Evolutionary conservation across 176 grass and related monocot genomes (phyloP).

Genomic region (Cenchrus fungigraminus): DNA sequence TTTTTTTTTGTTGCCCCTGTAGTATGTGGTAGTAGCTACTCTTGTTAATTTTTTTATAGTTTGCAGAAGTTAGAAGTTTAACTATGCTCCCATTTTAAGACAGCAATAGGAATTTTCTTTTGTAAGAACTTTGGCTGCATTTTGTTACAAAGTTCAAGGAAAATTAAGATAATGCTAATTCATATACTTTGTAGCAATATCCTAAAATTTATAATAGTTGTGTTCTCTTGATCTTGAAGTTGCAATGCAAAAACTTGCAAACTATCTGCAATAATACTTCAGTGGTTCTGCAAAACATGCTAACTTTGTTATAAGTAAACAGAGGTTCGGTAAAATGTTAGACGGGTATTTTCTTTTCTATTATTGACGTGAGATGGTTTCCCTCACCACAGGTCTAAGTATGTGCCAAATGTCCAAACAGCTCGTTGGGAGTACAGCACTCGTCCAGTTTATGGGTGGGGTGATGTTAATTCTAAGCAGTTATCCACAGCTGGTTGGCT

Average conservation of each 20-base stretch:
- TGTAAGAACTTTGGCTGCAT: not conserved
- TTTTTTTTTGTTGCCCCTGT: conserved; percentile 6
- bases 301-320: not conserved
- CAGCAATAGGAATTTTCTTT: not conserved
- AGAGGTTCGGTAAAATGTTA: not conserved
- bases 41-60: not conserved
- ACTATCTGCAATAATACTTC: not conserved
- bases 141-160: not conserved
- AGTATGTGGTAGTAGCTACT: not conserved
- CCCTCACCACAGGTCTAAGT: conserved; percentile 68
- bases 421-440: conserved; percentile 93
- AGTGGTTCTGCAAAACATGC: not conserved
- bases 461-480: conserved; percentile 78
- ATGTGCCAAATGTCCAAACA: conserved; percentile 91
- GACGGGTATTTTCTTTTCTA: not conserved
- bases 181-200: not conserved
- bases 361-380: conserved; percentile 24
- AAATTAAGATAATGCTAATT: not conserved
- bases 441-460: conserved; percentile 90
- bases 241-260: conserved; percentile 6
- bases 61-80: not conserved
- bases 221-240: conserved; percentile 15
- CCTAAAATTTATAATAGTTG: not conserved
- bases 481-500: conserved; percentile 92
- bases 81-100: not conserved